Base-by-base conservation (phyloP, 1,284 basidiomycete genomes). In the Crucibulum parvulum region DNA sequence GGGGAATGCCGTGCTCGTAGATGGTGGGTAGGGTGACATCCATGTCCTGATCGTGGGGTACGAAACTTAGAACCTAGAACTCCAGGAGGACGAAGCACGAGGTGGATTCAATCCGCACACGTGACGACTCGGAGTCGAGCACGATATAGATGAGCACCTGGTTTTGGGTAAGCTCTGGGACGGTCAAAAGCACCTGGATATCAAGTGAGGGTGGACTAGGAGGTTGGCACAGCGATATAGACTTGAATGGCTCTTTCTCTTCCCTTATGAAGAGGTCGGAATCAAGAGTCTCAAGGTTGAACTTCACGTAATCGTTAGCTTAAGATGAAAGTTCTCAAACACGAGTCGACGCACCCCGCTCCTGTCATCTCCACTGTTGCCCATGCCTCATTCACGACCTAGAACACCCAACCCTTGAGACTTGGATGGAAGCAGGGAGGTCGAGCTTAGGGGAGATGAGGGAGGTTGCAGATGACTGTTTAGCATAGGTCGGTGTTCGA, bases 1-100 rank as follows among this genome's bases (percentile, higher is more conserved):
- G 82, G 43, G 89, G 84, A 66, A 94, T 93, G 36, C 88, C 87
- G 66, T 92, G 87, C 74, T 94, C 93, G 83, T 94, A 94, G 59
- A 92, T 89, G 15, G 87, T 90, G 0, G 90, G 81, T n/a, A 88
- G 86, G 6, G 86, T 84, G 46, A 89, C 80, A 54, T 89, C 89
- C 50, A 10, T 66, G 69, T 43, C 66, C 65, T 13, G 62, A 56
- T 55, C 64, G 64, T 70, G 68, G 15, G 84, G 80, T 41, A 73
- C 71, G 67, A 89, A 87, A 39, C 73, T 71, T 57, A 93, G 79
- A 15, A 81, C 74, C 86, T 89, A 93, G n/a, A 83, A 81, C 78
- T 94, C 92, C 62, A 94, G 85, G 4, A 93, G 79, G 59, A 94
- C 87, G 67, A 81, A 81, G 37, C 81, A 79, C 7, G 89, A 89